phyloP scores from a whole-genome alignment of 1,284 basidiomycete genomes.

The Chalciporus piperatoides region DNA sequence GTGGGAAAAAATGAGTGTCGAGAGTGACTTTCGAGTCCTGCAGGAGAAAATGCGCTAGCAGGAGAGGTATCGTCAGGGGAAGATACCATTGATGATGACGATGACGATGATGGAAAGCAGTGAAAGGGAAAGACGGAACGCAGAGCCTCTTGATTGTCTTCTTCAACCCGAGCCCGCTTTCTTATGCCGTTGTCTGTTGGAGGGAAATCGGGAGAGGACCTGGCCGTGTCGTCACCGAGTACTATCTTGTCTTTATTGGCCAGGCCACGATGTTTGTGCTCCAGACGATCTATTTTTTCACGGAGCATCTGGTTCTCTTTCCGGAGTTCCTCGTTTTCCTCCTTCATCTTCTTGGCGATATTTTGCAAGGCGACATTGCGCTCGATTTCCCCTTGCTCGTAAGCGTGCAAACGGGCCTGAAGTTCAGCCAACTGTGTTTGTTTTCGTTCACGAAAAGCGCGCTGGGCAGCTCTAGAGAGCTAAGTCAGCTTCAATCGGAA shows the following conservation, averaged over 20 bases:
- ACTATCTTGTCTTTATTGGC: conserved; percentile 50
- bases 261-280: conserved; percentile 39
- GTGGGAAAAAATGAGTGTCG: conserved; percentile 21
- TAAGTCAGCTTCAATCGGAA: conserved; percentile 7
- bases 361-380: conserved; percentile 84
- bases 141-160: conserved; percentile 31
- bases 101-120: conserved; percentile 20
- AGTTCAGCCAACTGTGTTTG: conserved; percentile 89
- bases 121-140: conserved; percentile 34
- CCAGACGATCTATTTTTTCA: conserved; percentile 54
- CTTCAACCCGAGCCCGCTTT: conserved; percentile 43
- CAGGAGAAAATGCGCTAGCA: conserved; percentile 7
- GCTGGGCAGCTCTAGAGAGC: conserved; percentile 72
- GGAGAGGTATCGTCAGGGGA: conserved; percentile 13
- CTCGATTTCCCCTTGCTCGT: conserved; percentile 88
- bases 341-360: conserved; percentile 82
- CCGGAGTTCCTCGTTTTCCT: conserved; percentile 77
- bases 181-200: conserved; percentile 18
- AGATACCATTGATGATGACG: conserved; percentile 18
- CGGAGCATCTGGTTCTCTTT: conserved; percentile 60
- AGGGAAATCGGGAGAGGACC: conserved; percentile 28
- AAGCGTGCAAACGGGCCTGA: conserved; percentile 81
- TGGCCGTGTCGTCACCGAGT: conserved; percentile 46
- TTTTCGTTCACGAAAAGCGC: conserved; percentile 88
- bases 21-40: conserved; percentile 12